Base-by-base conservation (phyloP, 192 early-diverging fungal genomes). In the Spizellomyces punctatus region DNA sequence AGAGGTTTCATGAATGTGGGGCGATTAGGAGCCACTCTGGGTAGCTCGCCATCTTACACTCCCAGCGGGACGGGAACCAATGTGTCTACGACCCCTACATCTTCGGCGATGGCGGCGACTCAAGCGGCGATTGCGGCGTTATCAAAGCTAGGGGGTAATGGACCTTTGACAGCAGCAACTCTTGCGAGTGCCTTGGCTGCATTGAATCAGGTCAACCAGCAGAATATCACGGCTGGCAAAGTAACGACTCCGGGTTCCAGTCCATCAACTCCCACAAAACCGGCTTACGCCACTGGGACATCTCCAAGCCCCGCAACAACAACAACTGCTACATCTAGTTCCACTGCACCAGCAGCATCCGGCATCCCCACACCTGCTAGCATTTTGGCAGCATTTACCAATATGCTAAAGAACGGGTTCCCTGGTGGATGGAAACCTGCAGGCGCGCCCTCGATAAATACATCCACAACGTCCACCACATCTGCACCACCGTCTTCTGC, bases 91-190 rank as follows among this genome's bases (percentile, higher is more conserved):
- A 36, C 27, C 27, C 27, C 27, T 36, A 72, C 61, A 8, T 63
- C 46, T 17, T 43, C 66, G 41, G 66, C 46, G 6, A 71, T 61
- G 65, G 61, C 69, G 52, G 71, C 58, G 46, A 79, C 67, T 0
- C 52, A 64, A 50, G 66, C 76, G 0, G 72, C 44, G n/a, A 59
- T 74, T 46, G 63, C 68, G 16, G 46, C 68, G 21, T 46, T 72
- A 16, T 27, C 60, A 19, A 72, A 63, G 44, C 54, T 64, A 10
- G 55, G 50, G 6, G 71, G 62, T 10, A 72, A 27, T 17, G 71
- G 71, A 8, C 49, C 21, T 12, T 42, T 72, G 8, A 64, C 60
- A 9, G 63, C 65, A 4, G 67, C 73, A 0, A 66, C 73, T 2
- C 42, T 72, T 6, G 72, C 71, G 0, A 50, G 63, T n/a, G 64